phyloP scores from a whole-genome alignment of 2,329 filamentous ascomycete genomes.

The Onygenales sp. region DNA sequence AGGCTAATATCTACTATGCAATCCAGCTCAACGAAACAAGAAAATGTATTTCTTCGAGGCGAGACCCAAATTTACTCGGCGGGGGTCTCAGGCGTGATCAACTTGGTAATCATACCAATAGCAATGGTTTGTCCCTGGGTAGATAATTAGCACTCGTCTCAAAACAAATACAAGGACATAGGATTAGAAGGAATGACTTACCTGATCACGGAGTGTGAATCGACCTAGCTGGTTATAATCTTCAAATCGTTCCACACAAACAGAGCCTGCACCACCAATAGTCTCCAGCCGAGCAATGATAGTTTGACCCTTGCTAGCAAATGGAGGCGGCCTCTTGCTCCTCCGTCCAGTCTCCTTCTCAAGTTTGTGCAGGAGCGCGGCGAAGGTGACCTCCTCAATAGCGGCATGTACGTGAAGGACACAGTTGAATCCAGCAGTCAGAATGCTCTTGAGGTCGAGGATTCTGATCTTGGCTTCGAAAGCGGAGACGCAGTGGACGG shows the following conservation, averaged over 20 bases:
- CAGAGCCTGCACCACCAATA: conserved; percentile 70
- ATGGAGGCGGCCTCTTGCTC: conserved; percentile 86
- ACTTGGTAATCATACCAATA: conserved; percentile 97
- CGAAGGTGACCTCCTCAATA: conserved; percentile 94
- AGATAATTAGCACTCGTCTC: conserved; percentile 11
- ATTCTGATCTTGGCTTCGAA: conserved; percentile 98
- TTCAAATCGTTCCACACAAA: conserved; percentile 91
- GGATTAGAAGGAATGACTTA: conserved; percentile 31
- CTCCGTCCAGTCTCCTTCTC: conserved; percentile 90
- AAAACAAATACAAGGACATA: conserved; percentile 11
- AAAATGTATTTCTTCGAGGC: neutral
- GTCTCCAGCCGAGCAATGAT: conserved; percentile 91
- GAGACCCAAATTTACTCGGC: neutral
- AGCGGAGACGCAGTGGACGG: conserved; percentile 77
- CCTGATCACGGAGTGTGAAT: conserved; percentile 82
- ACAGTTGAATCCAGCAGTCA: conserved; percentile 93
- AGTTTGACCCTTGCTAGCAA: conserved; percentile 68
- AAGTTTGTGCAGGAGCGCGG: conserved; percentile 77
- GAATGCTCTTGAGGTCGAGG: conserved; percentile 85
- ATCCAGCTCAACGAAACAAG: neutral
- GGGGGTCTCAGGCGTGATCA: conserved; percentile 44
- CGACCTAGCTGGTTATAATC: conserved; percentile 91
- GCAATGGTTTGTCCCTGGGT: conserved; percentile 92
- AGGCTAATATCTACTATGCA: neutral
- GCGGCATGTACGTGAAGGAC: conserved; percentile 95